Evolutionary conservation across 2,329 filamentous ascomycete genomes (phyloP).

Genomic region (Calonectria leucothoes): DNA sequence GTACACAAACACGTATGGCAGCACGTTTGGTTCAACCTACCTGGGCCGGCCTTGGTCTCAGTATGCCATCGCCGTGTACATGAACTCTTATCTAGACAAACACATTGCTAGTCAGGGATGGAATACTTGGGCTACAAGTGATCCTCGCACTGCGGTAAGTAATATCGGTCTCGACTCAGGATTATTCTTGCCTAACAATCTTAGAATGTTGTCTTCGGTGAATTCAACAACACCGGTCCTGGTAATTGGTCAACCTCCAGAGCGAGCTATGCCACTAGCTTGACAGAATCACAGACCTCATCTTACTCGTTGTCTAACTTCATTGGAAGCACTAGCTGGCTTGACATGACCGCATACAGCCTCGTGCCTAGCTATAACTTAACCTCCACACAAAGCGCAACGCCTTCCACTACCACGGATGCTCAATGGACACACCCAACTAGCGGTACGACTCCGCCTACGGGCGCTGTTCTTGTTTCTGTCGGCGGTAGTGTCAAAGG

Average conservation of each 20-base stretch:
- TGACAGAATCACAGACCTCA: slow-evolving; percentile 32
- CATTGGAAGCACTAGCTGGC: slow-evolving; percentile 36
- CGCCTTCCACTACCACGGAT: slow-evolving; percentile 37
- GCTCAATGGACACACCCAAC: slow-evolving; percentile 45
- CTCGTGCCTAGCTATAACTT: slow-evolving; percentile 34
- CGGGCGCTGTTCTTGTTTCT: slow-evolving; percentile 55
- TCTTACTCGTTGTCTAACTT: slow-evolving; percentile 31
- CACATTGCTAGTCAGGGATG: slow-evolving; percentile 39
- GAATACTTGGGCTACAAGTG: slow-evolving; percentile 66
- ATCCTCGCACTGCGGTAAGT: slow-evolving; percentile 63
- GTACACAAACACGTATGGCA: slow-evolving; percentile 39
- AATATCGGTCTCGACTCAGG: too few relatives aligned
- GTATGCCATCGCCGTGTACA: slow-evolving; percentile 59
- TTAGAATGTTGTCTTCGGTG: slow-evolving; percentile 61
- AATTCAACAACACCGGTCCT: slow-evolving; percentile 68
- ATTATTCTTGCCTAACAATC: not conserved
- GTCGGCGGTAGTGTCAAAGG: slow-evolving; percentile 36
- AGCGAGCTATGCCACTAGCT: slow-evolving; percentile 35
- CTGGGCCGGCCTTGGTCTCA: slow-evolving; percentile 60
- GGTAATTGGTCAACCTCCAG: slow-evolving; percentile 36
- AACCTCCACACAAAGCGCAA: not conserved
- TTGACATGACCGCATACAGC: slow-evolving; percentile 39
- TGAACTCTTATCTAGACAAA: slow-evolving; percentile 58
- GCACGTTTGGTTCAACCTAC: slow-evolving; percentile 51
- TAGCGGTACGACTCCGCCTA: slow-evolving; percentile 53